Evolutionary conservation across 2,329 filamentous ascomycete species (phyloP).

Genomic region (Hysterium pulicare): DNA sequence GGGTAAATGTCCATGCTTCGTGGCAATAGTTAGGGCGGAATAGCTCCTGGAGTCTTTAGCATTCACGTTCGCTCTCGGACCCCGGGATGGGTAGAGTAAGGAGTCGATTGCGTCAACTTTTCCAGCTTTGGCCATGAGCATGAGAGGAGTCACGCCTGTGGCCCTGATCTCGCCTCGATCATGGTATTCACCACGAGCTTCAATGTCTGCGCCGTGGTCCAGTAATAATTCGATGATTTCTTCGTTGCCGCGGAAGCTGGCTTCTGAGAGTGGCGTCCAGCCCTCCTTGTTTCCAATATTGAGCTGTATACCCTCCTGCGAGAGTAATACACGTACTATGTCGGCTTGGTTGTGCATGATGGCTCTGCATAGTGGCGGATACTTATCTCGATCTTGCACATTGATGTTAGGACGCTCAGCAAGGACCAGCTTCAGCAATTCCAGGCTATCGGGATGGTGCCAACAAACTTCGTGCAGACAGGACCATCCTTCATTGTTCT

Average conservation of each 20-base stretch:
- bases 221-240: not conserved
- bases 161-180: not conserved
- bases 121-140: not conserved
- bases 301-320: not conserved
- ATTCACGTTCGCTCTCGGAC: not conserved
- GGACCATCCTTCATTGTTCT: not conserved
- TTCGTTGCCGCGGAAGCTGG: not conserved
- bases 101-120: not conserved
- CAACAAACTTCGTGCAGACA: not conserved
- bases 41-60: not conserved
- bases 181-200: not conserved
- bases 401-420: too few relatives aligned
- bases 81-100: not conserved
- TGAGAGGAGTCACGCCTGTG: not conserved
- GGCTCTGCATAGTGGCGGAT: not conserved
- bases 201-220: not conserved
- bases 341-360: not conserved
- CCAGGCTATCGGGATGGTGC: too few relatives aligned
- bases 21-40: not conserved
- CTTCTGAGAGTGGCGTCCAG: not conserved
- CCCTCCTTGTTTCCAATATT: not conserved
- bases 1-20: not conserved
- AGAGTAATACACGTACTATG: not conserved
- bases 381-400: not conserved
- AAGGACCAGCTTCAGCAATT: too few relatives aligned